Evolutionary conservation across 75 land plant species (phyloP), one percentile per base, ranked within the genome.

Genomic region (Pinus tabuliformis): DNA sequence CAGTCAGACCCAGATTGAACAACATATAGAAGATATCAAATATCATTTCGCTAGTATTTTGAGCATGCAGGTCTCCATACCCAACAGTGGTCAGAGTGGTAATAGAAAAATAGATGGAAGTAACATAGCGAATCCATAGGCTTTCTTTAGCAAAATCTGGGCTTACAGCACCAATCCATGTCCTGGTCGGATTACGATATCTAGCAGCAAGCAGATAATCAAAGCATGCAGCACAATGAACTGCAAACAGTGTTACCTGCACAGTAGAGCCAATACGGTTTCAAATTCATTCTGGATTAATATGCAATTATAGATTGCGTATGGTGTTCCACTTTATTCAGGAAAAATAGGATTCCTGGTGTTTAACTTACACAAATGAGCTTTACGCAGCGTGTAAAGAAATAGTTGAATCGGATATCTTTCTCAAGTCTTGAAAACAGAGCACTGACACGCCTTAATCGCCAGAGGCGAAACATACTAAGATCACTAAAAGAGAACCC

Each of bases 401-500:
- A 92, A 62, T 92, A 90, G 80, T 84, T 88, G 80, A 90, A 88
- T 2, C 89, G 76, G 45, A 88, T 90, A 70, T 92, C 92, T 81
- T 92, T 92, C 81, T 92, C 95, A 14, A 92, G 76, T 45, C 52
- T 85, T 63, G 95, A 90, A 62, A 92, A 92, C 42, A 92, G 84
- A 58, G 83, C 79, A 86, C 95, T 88, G 58, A 88, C 95, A 58
- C 90, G 80, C 33, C 91, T 76, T 20, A 92, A 79, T 37, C 95
- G 95, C 95, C 92, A 92, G 15, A 92, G 88, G 33, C 95, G 73
- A 37, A 92, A 88, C 92, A 90, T 83, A 76, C 84, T 86, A 36
- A 92, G 86, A 18, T 79, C 33, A 20, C 85, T 79, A 72, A 80
- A 82, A n/a, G 81, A 76, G 20, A 86, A 57, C 24, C 83, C 90